A percentile compares a stretch with the other conserved stretches of the same genome.
Evolutionary conservation across 2,329 filamentous ascomycete species (phyloP).

Genomic region (Colletotrichum tropicale): DNA sequence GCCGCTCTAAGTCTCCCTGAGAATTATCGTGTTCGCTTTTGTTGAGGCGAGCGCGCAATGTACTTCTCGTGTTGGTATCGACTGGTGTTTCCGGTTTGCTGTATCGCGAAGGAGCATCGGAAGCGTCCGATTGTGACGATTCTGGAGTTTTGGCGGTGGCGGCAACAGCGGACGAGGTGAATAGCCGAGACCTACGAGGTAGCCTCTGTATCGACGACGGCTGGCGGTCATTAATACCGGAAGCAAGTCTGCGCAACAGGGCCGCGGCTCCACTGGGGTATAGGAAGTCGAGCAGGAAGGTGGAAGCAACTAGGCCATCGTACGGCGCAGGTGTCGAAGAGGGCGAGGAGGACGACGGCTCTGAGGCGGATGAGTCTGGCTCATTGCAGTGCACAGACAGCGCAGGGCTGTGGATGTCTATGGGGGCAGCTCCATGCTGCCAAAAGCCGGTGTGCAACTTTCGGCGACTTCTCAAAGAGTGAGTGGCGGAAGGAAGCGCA

Average conservation of each 20-base stretch:
- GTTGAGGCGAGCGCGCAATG: neutral
- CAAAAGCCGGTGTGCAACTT: conserved; percentile 56
- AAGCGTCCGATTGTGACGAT: neutral
- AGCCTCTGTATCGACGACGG: conserved; percentile 15
- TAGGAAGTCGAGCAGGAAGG: conserved; percentile 60
- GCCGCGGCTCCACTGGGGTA: conserved; percentile 52
- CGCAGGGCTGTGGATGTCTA: conserved; percentile 48
- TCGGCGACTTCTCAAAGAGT: conserved; percentile 42
- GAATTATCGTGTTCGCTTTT: neutral
- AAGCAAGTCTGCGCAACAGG: conserved; percentile 41
- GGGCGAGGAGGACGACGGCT: conserved; percentile 20
- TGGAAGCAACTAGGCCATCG: conserved; percentile 45
- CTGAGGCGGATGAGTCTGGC: conserved; percentile 22
- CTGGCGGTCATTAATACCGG: conserved; percentile 19
- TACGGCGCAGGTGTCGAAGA: conserved; percentile 19
- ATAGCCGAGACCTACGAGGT: conserved; percentile 22
- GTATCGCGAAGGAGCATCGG: neutral
- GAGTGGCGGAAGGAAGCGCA: conserved; percentile 45
- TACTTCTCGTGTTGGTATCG: no score
- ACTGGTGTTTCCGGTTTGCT: neutral
- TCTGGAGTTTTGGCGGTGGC: neutral
- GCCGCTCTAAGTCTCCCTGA: neutral
- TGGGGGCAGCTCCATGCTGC: conserved; percentile 56
- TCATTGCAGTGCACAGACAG: conserved; percentile 31
- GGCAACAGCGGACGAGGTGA: conserved; percentile 26